Base-by-base conservation (phyloP, 768 basidiomycete species). In the Ramaria rubella region DNA sequence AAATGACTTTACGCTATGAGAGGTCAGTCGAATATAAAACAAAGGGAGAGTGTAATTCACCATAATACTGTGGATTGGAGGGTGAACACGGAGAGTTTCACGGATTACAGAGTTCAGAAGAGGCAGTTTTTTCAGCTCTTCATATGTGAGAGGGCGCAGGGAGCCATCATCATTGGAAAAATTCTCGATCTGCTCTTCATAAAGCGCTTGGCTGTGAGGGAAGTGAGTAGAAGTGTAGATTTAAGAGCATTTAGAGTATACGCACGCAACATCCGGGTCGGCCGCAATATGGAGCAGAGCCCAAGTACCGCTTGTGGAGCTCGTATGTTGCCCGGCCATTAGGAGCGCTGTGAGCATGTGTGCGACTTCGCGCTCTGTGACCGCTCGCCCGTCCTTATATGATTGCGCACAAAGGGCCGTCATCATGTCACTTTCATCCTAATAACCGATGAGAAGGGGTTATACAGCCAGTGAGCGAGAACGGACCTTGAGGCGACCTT, bases 251-350 rank as follows among this genome's bases (percentile, higher is more conserved):
- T 36, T 21, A 6, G 44, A 36, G 3, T 21, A 5, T 11, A 80
- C 86, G 64, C 67, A 94, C 90, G 81, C 83, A 59, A 94, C 64
- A 24, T 88, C 82, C 1, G 79, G 80, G 48, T 85, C 80, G 60
- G 81, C 74, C 27, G 94, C 95, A 27, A 98, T 69, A 65, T 96
- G 92, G 42, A 97, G 81, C 36, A 98, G 76, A 17, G 85, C 68
- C 96, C 96, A 99, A 9, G 93, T 86, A 29, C 85, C 85, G 19
- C 91, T 87, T 2, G 96, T 86, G 14, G 96, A 96, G 63, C 89
- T 91, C 0, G 96, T 99, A 72, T 99, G 96, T 73, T 99, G 96
- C 36, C 96, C 96, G 43, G 96, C 96, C 96, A 99, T 98, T 61
- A 99, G 84, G 45, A 99, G 81, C 15, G 96, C 96, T 65, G 97